Conservation (phyloP, 1,284 basidiomycete species). For the Mixia osmundae region DNA sequence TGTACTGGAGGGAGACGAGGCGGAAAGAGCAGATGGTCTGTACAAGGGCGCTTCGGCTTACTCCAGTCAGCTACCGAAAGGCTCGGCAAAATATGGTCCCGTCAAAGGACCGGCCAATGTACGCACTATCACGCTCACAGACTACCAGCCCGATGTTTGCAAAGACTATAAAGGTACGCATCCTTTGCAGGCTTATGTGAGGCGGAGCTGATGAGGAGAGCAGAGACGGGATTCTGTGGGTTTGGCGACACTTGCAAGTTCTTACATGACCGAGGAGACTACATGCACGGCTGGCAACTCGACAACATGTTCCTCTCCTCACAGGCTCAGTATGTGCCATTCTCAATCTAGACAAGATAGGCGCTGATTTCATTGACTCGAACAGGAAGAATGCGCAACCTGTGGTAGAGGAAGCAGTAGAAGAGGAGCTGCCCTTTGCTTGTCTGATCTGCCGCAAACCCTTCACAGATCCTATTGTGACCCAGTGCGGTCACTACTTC, state of each 20-base stretch:
- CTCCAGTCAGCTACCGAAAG: slow-evolving; percentile 33
- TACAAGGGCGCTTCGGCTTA: slow-evolving; percentile 71
- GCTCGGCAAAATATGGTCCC: slow-evolving; percentile 14
- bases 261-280: slow-evolving; percentile 34
- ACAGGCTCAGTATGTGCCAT: slow-evolving; percentile 6
- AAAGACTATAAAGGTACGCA: slow-evolving; percentile 74
- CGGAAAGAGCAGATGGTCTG: slow-evolving; percentile 43
- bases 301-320: slow-evolving; percentile 30
- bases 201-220: not conserved
- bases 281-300: slow-evolving; percentile 93
- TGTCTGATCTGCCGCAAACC: slow-evolving; percentile 87
- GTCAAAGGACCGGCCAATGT: slow-evolving; percentile 41
- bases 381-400: not conserved
- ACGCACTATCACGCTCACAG: slow-evolving; percentile 76
- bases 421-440: slow-evolving; percentile 84
- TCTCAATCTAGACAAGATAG: not conserved
- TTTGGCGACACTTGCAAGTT: slow-evolving; percentile 92
- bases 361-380: not conserved
- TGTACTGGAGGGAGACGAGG: too few species aligned
- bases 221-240: slow-evolving; percentile 75
- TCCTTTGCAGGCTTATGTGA: not conserved
- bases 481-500: slow-evolving; percentile 91
- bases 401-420: slow-evolving; percentile 28
- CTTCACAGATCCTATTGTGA: slow-evolving; percentile 84
- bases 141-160: slow-evolving; percentile 98